Evolutionary conservation across 1,284 basidiomycete genomes (phyloP).

Genomic region (Leucoagaricus sp.): DNA sequence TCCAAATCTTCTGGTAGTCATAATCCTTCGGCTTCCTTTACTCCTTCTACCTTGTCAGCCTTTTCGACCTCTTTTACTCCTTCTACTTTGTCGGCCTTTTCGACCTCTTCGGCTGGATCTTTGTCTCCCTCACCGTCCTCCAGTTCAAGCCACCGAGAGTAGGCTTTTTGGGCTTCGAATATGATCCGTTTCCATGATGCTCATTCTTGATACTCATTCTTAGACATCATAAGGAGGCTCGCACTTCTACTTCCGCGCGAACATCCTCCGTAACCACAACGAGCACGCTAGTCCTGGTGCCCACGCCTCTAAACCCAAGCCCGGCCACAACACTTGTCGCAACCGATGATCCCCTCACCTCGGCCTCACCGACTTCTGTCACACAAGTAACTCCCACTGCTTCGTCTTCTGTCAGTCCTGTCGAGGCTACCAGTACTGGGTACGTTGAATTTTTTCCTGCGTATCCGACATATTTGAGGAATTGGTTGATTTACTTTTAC

Average conservation of each 20-base stretch:
- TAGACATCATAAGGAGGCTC: no score
- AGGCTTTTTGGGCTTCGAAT: no score
- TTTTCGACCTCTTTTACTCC: neutral
- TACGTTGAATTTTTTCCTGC: slow-evolving; percentile 15
- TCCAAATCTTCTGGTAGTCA: neutral
- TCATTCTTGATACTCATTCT: neutral
- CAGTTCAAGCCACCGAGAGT: neutral
- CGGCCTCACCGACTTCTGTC: slow-evolving; percentile 5
- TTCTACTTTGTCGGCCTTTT: neutral
- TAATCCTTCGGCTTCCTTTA: neutral
- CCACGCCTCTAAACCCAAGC: slow-evolving; percentile 7
- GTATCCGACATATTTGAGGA: neutral
- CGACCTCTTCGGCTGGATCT: slow-evolving; percentile 10
- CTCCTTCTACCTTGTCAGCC: neutral
- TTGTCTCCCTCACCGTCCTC: slow-evolving; percentile 12
- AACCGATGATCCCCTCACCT: slow-evolving; percentile 11
- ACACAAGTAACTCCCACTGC: slow-evolving; percentile 8
- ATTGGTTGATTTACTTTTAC: slow-evolving; percentile 9
- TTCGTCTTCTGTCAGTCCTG: slow-evolving; percentile 14
- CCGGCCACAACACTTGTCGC: slow-evolving; percentile 19
- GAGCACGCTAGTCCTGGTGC: neutral
- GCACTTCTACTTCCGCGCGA: neutral
- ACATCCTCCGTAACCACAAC: neutral
- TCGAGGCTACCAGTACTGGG: slow-evolving; percentile 11
- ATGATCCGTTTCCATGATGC: neutral